Base-by-base conservation (phyloP, 768 basidiomycete species). In the Omphalotus guepiniiformis region DNA sequence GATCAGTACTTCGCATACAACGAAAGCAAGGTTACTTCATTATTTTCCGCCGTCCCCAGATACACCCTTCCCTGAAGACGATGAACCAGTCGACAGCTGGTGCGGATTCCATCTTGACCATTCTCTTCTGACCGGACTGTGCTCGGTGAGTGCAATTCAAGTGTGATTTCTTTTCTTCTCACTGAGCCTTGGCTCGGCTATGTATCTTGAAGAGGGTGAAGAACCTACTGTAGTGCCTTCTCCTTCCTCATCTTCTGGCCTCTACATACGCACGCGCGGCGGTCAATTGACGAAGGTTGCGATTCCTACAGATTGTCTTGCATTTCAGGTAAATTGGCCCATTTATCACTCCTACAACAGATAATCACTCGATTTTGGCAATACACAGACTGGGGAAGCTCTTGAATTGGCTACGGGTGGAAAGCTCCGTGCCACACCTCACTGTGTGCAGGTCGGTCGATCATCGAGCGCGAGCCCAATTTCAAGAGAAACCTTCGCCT, bases 101-200 rank as follows among this genome's bases (percentile, higher is more conserved):
- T 98, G 95, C 68, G 95, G 95, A 15, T 93, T 93, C 57, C 95
- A 98, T 64, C 72, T 93, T 18, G 96, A 99, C 60, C 93, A 97
- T 58, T 86, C 85, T 6, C 64, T 92, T 30, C 67, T 99, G 47
- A 99, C 96, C 2, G 96, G 93, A 2, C 79, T 99, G 27, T 97
- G 93, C 65, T 87, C 90, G 40, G 88, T 88, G 61, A 62, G 78
- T 55, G 4, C 25, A 19, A 18, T 46, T 16, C 27, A 11, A 27
- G 6, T n/a, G 21, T 37, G 13, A 3, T 23, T 9, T 37, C 16
- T n/a, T 5, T 25, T 18, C n/a, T 3, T 30, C 46, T 35, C 35
- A 12, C 37, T 22, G 28, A 13, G 40, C 37, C 9, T 50, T 47
- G 37, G 42, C 37, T 54, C 88, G 87, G 93, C 93, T 2, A 83